Evolutionary conservation across 2,329 filamentous ascomycete species (phyloP), one percentile per base, ranked within the genome.

Genomic region (Arthrobotrys conoides): DNA sequence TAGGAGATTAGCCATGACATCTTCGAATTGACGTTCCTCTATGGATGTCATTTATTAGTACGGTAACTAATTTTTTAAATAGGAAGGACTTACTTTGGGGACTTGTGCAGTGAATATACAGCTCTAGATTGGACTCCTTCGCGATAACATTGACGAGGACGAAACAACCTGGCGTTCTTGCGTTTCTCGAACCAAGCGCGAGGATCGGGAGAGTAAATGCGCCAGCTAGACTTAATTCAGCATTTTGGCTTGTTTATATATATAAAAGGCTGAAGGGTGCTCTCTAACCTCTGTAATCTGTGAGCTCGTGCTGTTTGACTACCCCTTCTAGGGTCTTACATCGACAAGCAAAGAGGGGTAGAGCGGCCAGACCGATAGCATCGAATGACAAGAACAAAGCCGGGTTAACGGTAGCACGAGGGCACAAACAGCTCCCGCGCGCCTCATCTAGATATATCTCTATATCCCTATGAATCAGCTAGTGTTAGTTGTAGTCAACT

Each of bases 1-100:
- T 1, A 78, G 75, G 18, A 78, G 68, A 33, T 65, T 69, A 16
- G 68, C 63, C 75, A 78, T 78, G 12, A 78, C 63, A 9, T 78
- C 68, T 33, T 78, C 75, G 10, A 78, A 78, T 44, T 78, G 75
- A 1, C 75, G 75, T 30, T 78, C 75, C 75, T 72, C 75, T 78
- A 36, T 36, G 5, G n/a, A 5, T 20, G 4, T 1, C 44, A n/a
- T 38, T 3, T n/a, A 6, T 65, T 57, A 64, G 36, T 12, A 14
- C 20, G 38, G 3, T 9, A 9, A 20, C 18, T 5, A 20, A 12
- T 2, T 16, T 16, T 16, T 46, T 18, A 16, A 20, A 1, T 46
- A 46, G 2, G 4, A 53, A 22, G 6, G 24, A 20, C 75, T 72
- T 69, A 78, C 75, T 72, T 27, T 65, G 61, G 14, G 75, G 68